Evolutionary conservation across 2,329 filamentous ascomycete genomes (phyloP).

Genomic region (Knoxdaviesia proteae): DNA sequence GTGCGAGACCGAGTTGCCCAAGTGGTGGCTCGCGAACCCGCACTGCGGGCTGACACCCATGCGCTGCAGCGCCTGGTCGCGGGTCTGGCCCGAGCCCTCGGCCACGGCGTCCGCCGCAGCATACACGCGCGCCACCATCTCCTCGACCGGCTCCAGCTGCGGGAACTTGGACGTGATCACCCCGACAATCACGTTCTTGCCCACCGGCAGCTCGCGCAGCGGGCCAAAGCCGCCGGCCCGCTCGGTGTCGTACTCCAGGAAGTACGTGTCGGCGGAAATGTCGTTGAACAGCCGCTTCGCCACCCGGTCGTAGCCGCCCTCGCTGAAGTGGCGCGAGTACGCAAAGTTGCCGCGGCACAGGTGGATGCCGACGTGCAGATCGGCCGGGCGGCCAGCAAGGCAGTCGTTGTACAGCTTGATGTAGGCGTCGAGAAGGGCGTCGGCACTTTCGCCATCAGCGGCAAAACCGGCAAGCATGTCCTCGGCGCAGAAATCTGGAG

Average conservation of each 20-base stretch:
- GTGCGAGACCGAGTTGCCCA: slow-evolving; percentile 46
- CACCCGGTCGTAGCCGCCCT: slow-evolving; percentile 46
- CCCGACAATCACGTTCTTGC: slow-evolving; percentile 43
- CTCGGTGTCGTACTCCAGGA: slow-evolving; percentile 48
- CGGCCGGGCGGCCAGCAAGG: slow-evolving; percentile 38
- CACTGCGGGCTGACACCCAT: slow-evolving; percentile 52
- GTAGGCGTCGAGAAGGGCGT: slow-evolving; percentile 55
- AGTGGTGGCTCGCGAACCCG: slow-evolving; percentile 54
- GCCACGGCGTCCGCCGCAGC: slow-evolving; percentile 48
- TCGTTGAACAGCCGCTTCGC: slow-evolving; percentile 43
- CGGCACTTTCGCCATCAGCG: slow-evolving; percentile 37
- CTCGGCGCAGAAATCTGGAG: slow-evolving; percentile 47
- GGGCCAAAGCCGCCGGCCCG: slow-evolving; percentile 47
- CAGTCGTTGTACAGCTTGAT: slow-evolving; percentile 59
- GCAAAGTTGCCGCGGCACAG: slow-evolving; percentile 52
- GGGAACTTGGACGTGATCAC: slow-evolving; percentile 43
- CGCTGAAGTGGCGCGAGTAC: slow-evolving; percentile 42
- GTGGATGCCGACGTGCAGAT: slow-evolving; percentile 61
- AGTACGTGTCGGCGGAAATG: slow-evolving; percentile 44
- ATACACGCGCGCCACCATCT: slow-evolving; percentile 37
- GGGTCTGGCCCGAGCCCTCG: slow-evolving; percentile 40
- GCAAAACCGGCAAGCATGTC: slow-evolving; percentile 51
- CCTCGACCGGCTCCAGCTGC: slow-evolving; percentile 39
- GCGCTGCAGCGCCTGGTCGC: slow-evolving; percentile 47
- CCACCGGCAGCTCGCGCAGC: slow-evolving; percentile 34